These are phyloP conservation scores for Tanacetum coccineum DNA, from an alignment of 129 eudicot genomes.

Conservation along the genomic window DNA sequence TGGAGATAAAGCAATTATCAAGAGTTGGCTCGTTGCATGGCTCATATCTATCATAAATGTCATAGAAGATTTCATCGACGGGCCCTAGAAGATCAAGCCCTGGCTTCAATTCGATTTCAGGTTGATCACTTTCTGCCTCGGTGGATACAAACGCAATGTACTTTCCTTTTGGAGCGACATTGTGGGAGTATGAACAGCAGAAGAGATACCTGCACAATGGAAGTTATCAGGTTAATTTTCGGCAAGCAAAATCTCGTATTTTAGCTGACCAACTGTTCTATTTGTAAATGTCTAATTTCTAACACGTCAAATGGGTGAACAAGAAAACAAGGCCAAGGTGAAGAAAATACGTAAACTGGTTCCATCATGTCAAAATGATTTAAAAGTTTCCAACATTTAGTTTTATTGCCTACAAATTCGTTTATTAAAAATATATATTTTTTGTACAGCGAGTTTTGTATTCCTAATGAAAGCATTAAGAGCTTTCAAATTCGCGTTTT, in stretches of 20 bases:
- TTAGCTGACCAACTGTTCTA: no score
- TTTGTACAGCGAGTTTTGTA: background rate
- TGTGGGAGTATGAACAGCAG: slow-evolving; percentile 92
- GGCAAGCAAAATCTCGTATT: no score
- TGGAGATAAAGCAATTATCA: slow-evolving; percentile 87
- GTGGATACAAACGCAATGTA: slow-evolving; percentile 95
- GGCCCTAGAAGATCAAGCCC: slow-evolving; percentile 94
- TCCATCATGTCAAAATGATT: background rate
- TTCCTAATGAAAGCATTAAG: background rate
- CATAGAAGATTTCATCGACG: slow-evolving; percentile 88
- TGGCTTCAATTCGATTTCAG: slow-evolving; percentile 75
- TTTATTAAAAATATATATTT: background rate
- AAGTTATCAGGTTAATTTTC: background rate
- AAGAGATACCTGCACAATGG: slow-evolving; percentile 68
- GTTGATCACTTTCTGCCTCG: slow-evolving; percentile 93
- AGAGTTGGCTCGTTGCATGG: slow-evolving; percentile 88
- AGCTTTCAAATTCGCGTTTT: no score
- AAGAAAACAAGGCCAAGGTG: background rate
- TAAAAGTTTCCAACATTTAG: background rate
- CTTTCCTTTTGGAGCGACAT: slow-evolving; percentile 97
- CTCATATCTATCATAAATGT: slow-evolving; percentile 77
- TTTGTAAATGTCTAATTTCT: background rate
- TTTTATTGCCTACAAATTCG: background rate
- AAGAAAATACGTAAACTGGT: background rate
- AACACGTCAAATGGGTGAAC: background rate